phyloP scores from a whole-genome alignment of 805 yeast genomes.

The Dipodascus albidus region DNA sequence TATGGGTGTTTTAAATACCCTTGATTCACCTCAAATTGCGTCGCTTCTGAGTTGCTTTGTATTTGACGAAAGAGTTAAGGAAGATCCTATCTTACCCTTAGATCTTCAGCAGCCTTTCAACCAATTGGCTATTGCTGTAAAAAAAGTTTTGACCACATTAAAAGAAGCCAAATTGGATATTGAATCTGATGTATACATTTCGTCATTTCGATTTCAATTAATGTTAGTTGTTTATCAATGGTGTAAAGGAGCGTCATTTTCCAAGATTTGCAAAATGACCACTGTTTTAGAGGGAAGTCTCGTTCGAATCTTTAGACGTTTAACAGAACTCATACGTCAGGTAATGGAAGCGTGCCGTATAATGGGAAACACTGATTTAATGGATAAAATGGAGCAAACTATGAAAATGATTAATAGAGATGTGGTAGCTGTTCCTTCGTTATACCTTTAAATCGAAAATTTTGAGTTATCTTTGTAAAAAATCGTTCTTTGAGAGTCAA shows the following conservation, averaged over 20 bases:
- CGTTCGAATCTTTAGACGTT: slow-evolving; percentile 85
- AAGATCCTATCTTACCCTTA: slow-evolving; percentile 43
- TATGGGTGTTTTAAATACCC: slow-evolving; percentile 86
- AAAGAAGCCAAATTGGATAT: slow-evolving; percentile 65
- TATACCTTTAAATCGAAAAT: slow-evolving; percentile 53
- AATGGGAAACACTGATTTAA: slow-evolving; percentile 86
- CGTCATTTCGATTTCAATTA: slow-evolving; percentile 75
- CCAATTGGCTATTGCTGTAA: slow-evolving; percentile 45
- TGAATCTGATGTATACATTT: slow-evolving; percentile 76
- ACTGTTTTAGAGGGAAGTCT: slow-evolving; percentile 93
- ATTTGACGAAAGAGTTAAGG: slow-evolving; percentile 71
- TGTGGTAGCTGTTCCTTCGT: slow-evolving; percentile 92
- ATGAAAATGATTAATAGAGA: slow-evolving; percentile 94
- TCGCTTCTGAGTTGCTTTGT: slow-evolving; percentile 87
- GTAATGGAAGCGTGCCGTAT: slow-evolving; percentile 89
- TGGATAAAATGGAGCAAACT: slow-evolving; percentile 80
- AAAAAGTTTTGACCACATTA: slow-evolving; percentile 48
- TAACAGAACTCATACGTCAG: slow-evolving; percentile 92
- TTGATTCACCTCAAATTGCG: slow-evolving; percentile 94
- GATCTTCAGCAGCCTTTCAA: slow-evolving; percentile 73
- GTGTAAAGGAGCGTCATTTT: slow-evolving; percentile 91
- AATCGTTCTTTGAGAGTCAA: too few relatives aligned
- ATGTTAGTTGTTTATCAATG: slow-evolving; percentile 95
- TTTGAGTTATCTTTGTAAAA: too few relatives aligned
- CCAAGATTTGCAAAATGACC: slow-evolving; percentile 80